Conservation (phyloP, 2,329 filamentous ascomycete genomes). For the Pseudocercospora vitis region DNA sequence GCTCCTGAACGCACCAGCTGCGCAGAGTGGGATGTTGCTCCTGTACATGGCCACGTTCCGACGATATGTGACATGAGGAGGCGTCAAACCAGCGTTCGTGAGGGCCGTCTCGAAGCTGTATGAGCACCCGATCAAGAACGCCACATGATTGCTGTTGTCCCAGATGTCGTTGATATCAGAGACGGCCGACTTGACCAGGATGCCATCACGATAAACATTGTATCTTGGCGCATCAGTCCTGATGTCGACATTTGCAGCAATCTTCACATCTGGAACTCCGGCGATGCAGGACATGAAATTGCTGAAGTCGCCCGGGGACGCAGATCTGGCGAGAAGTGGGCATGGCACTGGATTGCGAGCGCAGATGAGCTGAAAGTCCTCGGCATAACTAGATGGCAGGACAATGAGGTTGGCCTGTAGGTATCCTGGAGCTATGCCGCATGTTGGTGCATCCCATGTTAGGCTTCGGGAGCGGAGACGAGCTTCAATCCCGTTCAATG, state of each 20-base stretch:
- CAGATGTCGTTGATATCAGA: slow-evolving; percentile 53
- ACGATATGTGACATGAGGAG: slow-evolving; percentile 51
- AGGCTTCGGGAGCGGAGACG: not conserved
- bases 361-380: slow-evolving; percentile 61
- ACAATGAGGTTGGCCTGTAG: slow-evolving; percentile 64
- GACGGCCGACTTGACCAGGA: slow-evolving; percentile 41
- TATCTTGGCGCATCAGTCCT: slow-evolving; percentile 59
- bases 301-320: slow-evolving; percentile 45
- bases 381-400: slow-evolving; percentile 57
- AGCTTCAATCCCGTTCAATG: not conserved
- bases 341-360: slow-evolving; percentile 63
- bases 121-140: slow-evolving; percentile 63
- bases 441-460: slow-evolving; percentile 44
- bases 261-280: slow-evolving; percentile 31
- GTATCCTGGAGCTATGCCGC: slow-evolving; percentile 56
- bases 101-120: slow-evolving; percentile 64
- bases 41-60: slow-evolving; percentile 63
- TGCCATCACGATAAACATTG: slow-evolving; percentile 55
- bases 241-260: slow-evolving; percentile 53
- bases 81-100: slow-evolving; percentile 49
- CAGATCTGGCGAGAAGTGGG: slow-evolving; percentile 58
- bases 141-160: slow-evolving; percentile 61
- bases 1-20: slow-evolving; percentile 58
- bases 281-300: slow-evolving; percentile 43
- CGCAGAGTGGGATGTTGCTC: slow-evolving; percentile 57